Conservation (phyloP, 1,139 yeast genomes). For the Hansenula anomala region DNA sequence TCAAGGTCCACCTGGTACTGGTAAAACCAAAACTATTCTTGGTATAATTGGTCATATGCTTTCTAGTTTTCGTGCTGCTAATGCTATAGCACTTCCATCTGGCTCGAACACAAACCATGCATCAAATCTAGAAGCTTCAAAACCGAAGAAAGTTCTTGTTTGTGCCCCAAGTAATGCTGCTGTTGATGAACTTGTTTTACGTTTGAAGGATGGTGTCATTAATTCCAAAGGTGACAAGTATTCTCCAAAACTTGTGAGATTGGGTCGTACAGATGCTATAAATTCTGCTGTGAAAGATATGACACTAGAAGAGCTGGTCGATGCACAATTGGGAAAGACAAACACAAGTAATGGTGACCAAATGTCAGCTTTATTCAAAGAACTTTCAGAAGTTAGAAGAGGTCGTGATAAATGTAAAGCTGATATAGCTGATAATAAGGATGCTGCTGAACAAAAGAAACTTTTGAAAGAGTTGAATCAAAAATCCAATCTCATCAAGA, state of each 20-base stretch:
- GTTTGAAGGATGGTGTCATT: slow-evolving; percentile 71
- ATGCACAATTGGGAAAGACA: slow-evolving; percentile 48
- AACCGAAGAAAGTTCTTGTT: slow-evolving; percentile 58
- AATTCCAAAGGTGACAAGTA: slow-evolving; percentile 53
- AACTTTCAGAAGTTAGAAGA: slow-evolving; percentile 30
- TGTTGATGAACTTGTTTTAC: slow-evolving; percentile 90
- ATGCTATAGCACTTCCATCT: slow-evolving; percentile 22
- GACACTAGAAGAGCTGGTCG: slow-evolving; percentile 85
- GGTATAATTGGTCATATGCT: slow-evolving; percentile 84
- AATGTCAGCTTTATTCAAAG: slow-evolving; percentile 26
- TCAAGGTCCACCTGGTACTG: slow-evolving; percentile 99
- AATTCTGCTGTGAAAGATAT: slow-evolving; percentile 78
- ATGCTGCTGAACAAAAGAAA: slow-evolving; percentile 9
- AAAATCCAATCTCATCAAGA: slow-evolving; percentile 64
- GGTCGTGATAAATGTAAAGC: slow-evolving; percentile 42
- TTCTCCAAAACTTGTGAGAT: slow-evolving; percentile 73
- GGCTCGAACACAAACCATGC: not conserved
- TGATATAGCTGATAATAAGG: slow-evolving; percentile 29
- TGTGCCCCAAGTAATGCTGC: slow-evolving; percentile 99
- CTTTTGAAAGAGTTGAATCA: slow-evolving; percentile 43
- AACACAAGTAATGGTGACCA: slow-evolving; percentile 25
- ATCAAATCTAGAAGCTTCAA: slow-evolving; percentile 3
- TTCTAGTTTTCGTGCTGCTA: slow-evolving; percentile 31
- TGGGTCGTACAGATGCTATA: slow-evolving; percentile 88
- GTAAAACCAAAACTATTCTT: slow-evolving; percentile 93